Base-by-base conservation (phyloP, 495 filamentous ascomycete species). In the Penicillium daleae region DNA sequence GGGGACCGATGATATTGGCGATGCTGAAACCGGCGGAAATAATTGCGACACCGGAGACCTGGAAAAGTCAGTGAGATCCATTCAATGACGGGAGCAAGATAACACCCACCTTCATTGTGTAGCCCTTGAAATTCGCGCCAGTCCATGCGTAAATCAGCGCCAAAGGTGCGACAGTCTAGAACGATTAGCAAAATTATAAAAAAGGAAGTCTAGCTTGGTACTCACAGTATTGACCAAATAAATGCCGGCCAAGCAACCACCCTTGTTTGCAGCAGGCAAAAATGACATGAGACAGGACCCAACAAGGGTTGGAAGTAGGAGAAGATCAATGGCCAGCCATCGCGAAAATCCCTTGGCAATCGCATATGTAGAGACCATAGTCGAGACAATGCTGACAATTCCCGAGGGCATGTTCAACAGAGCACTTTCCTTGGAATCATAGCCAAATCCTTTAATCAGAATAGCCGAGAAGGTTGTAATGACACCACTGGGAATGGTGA, bases 361-460 rank as follows among this genome's bases (percentile, higher is more conserved):
- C 1, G 73, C 76, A 46, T 70, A 72, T 0, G 83, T 84, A 0
- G 82, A 79, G 8, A 78, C 56, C 8, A 90, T 69, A 10, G 84
- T 87, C 22, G 84, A 78, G 3, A 70, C 37, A 51, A 86, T 85
- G 57, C 83, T 84, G 29, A 89, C 78, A 9, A 83, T 70, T 1
- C 87, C 87, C 21, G 84, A 87, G 0, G 87, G 86, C 64, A 85
- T 89, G 52, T 89, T 89, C n/a, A 90, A 79, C 21, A 89, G 75
- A 2, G 85, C 83, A 4, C 83, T 73, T 46, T 78, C 52, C 57
- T 71, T 69, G 6, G 74, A 71, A 7, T 69, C 68, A 50, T 76
- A 82, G 3, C 81, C 82, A 56, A 83, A 83, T 6, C 71, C 75
- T 6, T 71, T 76, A 24, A 84, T 79, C 7, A 85, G 69, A 37